Percentiles rank a stretch among this genome's conserved stretches.
Evolutionary conservation across 441 rosid species (phyloP).

Genomic region (Gossypium aridum): DNA sequence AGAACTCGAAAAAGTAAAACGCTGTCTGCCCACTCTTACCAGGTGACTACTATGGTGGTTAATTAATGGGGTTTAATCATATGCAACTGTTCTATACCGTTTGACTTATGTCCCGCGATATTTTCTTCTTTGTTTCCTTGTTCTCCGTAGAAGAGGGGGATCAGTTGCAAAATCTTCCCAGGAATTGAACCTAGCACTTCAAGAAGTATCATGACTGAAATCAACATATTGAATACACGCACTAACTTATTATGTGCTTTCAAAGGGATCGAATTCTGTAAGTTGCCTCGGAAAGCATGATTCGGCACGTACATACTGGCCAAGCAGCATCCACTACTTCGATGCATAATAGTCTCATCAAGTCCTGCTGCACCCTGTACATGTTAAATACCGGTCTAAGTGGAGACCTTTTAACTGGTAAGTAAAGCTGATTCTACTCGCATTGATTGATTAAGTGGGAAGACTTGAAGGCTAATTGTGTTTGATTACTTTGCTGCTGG

Average conservation of each 20-base stretch:
- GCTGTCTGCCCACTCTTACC: constrained; percentile 50
- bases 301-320: constrained; percentile 11
- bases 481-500: constrained; percentile 12
- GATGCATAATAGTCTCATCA: constrained; percentile 6
- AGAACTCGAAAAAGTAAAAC: constrained; percentile 88
- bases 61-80: neutral
- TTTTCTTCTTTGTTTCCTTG: neutral
- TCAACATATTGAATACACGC: constrained; percentile 1
- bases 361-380: constrained; percentile 23
- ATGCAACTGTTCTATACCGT: neutral
- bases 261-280: constrained; percentile 11
- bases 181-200: constrained; percentile 73
- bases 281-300: constrained; percentile 25
- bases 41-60: constrained; percentile 39
- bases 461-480: constrained; percentile 18
- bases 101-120: neutral
- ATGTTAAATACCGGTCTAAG: constrained; percentile 13
- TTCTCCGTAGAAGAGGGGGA: constrained; percentile 59
- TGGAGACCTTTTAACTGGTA: constrained; percentile 27
- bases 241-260: constrained; percentile 17
- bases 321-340: constrained; percentile 1
- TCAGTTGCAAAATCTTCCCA: constrained; percentile 73
- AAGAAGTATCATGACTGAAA: constrained; percentile 53
- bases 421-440: constrained; percentile 21
- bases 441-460: constrained; percentile 21